phyloP scores from a whole-genome alignment of 169 alveolate species.

The Plasmodium reichenowi region DNA sequence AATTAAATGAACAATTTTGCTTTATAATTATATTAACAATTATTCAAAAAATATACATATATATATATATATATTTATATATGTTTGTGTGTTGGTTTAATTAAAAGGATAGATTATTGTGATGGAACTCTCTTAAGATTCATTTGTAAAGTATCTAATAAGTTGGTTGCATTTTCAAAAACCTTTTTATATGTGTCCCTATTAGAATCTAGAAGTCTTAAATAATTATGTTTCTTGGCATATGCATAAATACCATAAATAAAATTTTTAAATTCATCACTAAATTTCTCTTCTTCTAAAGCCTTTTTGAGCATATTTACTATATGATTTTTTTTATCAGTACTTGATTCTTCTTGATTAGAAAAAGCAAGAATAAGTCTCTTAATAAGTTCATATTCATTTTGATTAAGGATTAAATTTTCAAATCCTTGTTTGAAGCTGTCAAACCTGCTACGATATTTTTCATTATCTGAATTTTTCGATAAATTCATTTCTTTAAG shows the following conservation, averaged over 20 bases:
- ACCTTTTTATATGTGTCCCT: neutral
- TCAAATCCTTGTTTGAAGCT: conserved; percentile 8
- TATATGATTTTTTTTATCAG: neutral
- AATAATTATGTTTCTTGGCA: conserved; percentile 24
- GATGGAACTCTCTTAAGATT: no score
- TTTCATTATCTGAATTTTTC: neutral
- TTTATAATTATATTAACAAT: no score
- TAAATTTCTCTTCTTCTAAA: conserved; percentile 6
- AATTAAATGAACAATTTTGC: no score
- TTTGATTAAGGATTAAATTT: conserved; percentile 7
- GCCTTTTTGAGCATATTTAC: neutral
- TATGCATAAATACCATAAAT: conserved; percentile 28
- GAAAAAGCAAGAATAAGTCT: conserved; percentile 6
- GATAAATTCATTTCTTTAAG: conserved; percentile 1
- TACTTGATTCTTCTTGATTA: neutral
- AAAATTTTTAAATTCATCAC: conserved; percentile 17
- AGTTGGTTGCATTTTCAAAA: neutral
- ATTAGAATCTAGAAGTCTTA: neutral
- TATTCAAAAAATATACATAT: no score
- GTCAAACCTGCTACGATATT: conserved; percentile 10
- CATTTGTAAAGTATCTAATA: neutral
- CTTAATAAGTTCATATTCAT: conserved; percentile 17
- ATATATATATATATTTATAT: no score
- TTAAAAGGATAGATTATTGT: no score
- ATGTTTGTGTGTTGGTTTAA: no score